phyloP scores from a whole-genome alignment of 2,329 filamentous ascomycete genomes.

The Pezicula radicicola region DNA sequence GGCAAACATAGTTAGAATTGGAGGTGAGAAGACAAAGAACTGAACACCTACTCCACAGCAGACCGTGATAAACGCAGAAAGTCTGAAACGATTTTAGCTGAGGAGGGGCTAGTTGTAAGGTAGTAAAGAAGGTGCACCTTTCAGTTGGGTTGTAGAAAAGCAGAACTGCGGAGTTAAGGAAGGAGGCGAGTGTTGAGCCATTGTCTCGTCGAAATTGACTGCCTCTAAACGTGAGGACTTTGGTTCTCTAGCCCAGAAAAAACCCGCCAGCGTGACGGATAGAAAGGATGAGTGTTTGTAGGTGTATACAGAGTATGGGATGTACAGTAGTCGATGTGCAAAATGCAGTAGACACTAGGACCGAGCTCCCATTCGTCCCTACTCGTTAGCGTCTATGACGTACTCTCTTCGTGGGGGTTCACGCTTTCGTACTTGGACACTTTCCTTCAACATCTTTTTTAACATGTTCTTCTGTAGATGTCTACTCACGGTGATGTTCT shows the following conservation, averaged over 20 bases:
- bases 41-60: conserved; percentile 58
- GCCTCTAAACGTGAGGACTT: conserved; percentile 22
- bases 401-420: too few species aligned
- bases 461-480: conserved; percentile 29
- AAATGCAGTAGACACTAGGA: too few species aligned
- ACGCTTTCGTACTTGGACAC: too few species aligned
- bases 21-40: too few species aligned
- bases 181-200: conserved; percentile 35
- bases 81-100: conserved; percentile 48
- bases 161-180: conserved; percentile 72
- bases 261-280: conserved; percentile 24
- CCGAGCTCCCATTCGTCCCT: too few species aligned
- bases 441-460: neutral
- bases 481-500: conserved; percentile 54
- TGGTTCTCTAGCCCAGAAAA: conserved; percentile 21
- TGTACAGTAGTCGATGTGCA: too few species aligned
- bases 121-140: conserved; percentile 47
- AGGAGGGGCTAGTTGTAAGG: neutral
- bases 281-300: neutral
- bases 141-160: conserved; percentile 66
- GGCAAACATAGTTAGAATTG: too few species aligned
- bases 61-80: conserved; percentile 84
- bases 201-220: conserved; percentile 17
- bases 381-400: too few species aligned
- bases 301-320: too few species aligned